Evolutionary conservation across 176 grass and related monocot species (phyloP), one percentile per base, ranked within the genome.

Genomic region (Puya raimondii): DNA sequence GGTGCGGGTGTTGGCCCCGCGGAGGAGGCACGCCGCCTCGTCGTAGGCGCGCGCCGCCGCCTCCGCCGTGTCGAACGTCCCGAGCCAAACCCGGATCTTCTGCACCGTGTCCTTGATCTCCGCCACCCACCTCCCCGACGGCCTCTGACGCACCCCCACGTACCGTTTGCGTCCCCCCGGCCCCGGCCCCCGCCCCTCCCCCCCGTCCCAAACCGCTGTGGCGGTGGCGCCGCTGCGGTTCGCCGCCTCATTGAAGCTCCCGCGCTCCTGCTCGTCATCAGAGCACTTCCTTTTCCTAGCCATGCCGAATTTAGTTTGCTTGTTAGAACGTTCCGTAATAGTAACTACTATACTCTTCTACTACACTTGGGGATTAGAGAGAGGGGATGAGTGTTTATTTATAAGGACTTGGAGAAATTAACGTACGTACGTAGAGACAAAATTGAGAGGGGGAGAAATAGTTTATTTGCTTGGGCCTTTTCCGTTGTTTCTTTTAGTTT

Each of bases 81-180:
- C 73, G 11, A 66, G 63, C 73, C 73, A 75, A 59, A 75, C 64
- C 11, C 72, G 51, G 12, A 75, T 75, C 72, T 75, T 66, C 72
- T 75, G 72, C 26, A 75, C 51, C 10, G 72, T 75, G 14, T 75
- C 72, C 50, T 75, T 75, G 72, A 75, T 75, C 72, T 75, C 72
- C 14, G 72, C 72, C 61, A 75, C 72, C 72, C 72, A 75, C 22
- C 72, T 22, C 13, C 72, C 72, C 0, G 72, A 75, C 1, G 72
- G 72, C 48, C 72, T 48, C 48, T 75, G 63, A 20, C 72, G 63
- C 10, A 75, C 72, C 9, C 72, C 72, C 0, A 75, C 72, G 49
- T 65, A 75, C 22, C 72, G 72, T 8, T 75, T 75, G 2, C 61
- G 72, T 33, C 29, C 29, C 29, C 29, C 29, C 29, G 29, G 3